phyloP scores from a whole-genome alignment of 148 eudicot genomes.

The Rhododendron griersonianum region DNA sequence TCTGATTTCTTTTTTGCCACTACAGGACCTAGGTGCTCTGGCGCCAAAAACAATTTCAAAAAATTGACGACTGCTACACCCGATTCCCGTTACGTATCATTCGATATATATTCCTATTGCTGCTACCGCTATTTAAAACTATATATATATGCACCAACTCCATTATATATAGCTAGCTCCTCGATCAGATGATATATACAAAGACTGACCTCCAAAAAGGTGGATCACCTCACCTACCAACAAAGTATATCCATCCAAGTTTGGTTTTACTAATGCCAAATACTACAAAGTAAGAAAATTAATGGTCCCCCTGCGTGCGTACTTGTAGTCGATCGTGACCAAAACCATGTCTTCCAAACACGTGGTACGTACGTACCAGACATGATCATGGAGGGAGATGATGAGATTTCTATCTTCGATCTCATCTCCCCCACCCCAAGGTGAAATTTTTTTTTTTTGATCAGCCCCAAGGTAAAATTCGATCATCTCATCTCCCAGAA shows the following conservation, averaged over 20 bases:
- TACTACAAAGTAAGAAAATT: not conserved
- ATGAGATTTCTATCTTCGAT: not conserved
- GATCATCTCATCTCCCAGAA: not conserved
- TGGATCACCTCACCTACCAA: not conserved
- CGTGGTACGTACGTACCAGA: not conserved
- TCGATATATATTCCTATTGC: too few relatives aligned
- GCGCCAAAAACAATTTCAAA: too few relatives aligned
- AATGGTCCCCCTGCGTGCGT: not conserved
- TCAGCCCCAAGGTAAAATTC: not conserved
- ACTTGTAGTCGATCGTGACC: not conserved
- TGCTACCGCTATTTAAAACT: too few relatives aligned
- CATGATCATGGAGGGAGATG: not conserved
- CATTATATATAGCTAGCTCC: not conserved
- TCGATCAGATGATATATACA: not conserved
- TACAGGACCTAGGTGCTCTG: too few relatives aligned
- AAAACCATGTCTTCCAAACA: not conserved
- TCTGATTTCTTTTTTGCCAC: too few relatives aligned
- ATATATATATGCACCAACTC: not conserved
- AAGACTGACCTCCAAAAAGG: not conserved
- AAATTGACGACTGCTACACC: too few relatives aligned
- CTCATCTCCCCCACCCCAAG: not conserved
- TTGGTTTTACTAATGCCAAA: not conserved
- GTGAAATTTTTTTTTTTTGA: not conserved
- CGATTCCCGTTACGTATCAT: too few relatives aligned
- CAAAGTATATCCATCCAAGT: not conserved